Percentiles rank a stretch among this genome's conserved stretches.
Conservation (phyloP, 2,329 filamentous ascomycete genomes). For the Penicillium sp. region DNA sequence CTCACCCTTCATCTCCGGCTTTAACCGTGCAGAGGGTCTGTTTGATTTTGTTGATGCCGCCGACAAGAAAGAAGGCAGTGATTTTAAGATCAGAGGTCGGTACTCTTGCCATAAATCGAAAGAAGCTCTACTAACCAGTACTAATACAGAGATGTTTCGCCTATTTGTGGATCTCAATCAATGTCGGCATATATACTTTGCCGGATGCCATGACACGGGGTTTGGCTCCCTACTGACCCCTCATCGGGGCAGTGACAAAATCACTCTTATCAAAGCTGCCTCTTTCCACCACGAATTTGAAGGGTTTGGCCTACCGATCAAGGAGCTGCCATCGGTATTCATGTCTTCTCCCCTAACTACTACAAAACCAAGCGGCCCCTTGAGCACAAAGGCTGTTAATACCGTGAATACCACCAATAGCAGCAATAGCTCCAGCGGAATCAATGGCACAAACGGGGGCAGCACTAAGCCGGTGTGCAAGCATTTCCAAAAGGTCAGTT, state of each 20-base stretch:
- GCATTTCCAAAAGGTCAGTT: constrained; percentile 34
- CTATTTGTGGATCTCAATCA: constrained; percentile 58
- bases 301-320: constrained; percentile 51
- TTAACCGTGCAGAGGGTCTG: constrained; percentile 57
- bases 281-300: constrained; percentile 55
- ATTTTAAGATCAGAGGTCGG: constrained; percentile 59
- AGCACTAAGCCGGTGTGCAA: constrained; percentile 28
- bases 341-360: constrained; percentile 40
- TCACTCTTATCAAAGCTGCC: constrained; percentile 57
- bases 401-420: constrained; percentile 4
- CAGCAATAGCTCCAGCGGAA: constrained; percentile 2
- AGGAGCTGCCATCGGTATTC: constrained; percentile 55
- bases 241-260: constrained; percentile 50
- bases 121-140: constrained; percentile 1
- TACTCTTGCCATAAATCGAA: background rate
- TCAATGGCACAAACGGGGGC: constrained; percentile 3
- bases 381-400: constrained; percentile 12
- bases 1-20: constrained; percentile 55
- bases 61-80: constrained; percentile 59
- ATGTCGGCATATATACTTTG: constrained; percentile 65
- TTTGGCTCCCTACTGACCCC: constrained; percentile 58
- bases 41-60: constrained; percentile 64
- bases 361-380: constrained; percentile 4
- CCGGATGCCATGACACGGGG: constrained; percentile 60
- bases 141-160: constrained; percentile 33